Conservation (phyloP, 2,329 filamentous ascomycete genomes). For the Ciborinia camelliae region DNA sequence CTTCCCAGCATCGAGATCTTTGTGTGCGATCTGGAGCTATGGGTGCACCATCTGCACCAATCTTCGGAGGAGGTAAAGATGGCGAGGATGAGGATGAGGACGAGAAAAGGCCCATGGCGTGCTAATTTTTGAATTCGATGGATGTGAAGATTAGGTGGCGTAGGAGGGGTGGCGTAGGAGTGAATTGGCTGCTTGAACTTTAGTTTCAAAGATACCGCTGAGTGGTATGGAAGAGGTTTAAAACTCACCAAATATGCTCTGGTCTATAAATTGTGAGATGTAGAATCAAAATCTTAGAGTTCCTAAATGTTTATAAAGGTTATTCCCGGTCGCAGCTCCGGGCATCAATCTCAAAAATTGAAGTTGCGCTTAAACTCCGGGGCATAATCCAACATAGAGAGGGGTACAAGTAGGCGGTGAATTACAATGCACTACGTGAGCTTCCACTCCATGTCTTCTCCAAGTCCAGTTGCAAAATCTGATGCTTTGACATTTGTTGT, state of each 20-base stretch:
- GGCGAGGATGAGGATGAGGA: constrained; percentile 33
- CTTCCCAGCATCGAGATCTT: constrained; percentile 82
- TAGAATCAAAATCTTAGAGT: background rate
- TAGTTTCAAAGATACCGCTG: background rate
- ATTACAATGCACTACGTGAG: no score
- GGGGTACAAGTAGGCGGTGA: background rate
- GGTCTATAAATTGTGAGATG: no score
- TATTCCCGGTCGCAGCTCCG: background rate
- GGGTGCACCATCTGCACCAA: constrained; percentile 56
- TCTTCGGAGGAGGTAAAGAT: constrained; percentile 42
- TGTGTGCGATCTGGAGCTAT: constrained; percentile 83
- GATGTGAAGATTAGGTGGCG: no score
- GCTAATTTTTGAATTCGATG: background rate
- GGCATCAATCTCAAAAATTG: background rate
- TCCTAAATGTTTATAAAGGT: no score
- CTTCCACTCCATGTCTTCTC: background rate
- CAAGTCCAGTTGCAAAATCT: background rate
- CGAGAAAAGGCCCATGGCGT: constrained; percentile 51
- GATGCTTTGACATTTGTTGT: background rate
- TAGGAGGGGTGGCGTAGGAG: background rate
- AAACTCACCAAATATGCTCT: background rate
- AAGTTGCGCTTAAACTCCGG: background rate
- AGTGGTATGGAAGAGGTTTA: background rate
- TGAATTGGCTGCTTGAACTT: background rate
- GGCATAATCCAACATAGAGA: background rate